Percentiles rank a stretch among this genome's conserved stretches.
Evolutionary conservation across 345 rosid genomes (phyloP).

Genomic region (Murraya paniculata): DNA sequence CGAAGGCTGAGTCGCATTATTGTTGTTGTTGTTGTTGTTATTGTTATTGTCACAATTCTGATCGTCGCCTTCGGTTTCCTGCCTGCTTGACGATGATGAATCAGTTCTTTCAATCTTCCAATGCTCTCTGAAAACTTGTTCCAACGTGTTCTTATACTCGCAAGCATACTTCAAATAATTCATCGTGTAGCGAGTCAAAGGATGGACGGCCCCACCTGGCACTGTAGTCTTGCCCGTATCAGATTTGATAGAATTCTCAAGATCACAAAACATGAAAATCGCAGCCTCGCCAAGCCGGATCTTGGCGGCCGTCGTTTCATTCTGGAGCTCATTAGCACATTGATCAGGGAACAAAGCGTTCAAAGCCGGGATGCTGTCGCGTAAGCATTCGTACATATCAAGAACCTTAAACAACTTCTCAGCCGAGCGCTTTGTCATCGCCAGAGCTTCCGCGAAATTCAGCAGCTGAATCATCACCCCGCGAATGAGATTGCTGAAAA

Average conservation of each 20-base stretch:
- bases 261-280: constrained; percentile 56
- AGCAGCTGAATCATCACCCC: constrained; percentile 62
- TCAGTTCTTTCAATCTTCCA: constrained; percentile 69
- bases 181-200: constrained; percentile 82
- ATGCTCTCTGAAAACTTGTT: constrained; percentile 77
- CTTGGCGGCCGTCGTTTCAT: constrained; percentile 48
- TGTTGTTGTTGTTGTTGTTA: neutral
- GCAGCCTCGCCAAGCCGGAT: constrained; percentile 72
- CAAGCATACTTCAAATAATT: constrained; percentile 73
- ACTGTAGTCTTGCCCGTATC: constrained; percentile 67
- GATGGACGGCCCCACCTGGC: constrained; percentile 93
- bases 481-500: constrained; percentile 51
- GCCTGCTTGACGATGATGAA: constrained; percentile 31
- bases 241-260: constrained; percentile 68
- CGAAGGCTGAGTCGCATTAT: constrained; percentile 16
- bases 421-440: constrained; percentile 62
- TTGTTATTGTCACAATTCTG: neutral
- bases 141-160: constrained; percentile 71
- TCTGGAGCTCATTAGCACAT: constrained; percentile 41
- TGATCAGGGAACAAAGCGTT: constrained; percentile 43
- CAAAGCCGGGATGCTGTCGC: constrained; percentile 46
- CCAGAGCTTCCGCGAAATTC: constrained; percentile 71
- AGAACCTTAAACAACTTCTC: constrained; percentile 83
- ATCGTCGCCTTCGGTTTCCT: constrained; percentile 17
- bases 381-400: constrained; percentile 70